phyloP scores from a whole-genome alignment of 2,329 filamentous ascomycete genomes.

The Chrysoporthe deuterocubensis region DNA sequence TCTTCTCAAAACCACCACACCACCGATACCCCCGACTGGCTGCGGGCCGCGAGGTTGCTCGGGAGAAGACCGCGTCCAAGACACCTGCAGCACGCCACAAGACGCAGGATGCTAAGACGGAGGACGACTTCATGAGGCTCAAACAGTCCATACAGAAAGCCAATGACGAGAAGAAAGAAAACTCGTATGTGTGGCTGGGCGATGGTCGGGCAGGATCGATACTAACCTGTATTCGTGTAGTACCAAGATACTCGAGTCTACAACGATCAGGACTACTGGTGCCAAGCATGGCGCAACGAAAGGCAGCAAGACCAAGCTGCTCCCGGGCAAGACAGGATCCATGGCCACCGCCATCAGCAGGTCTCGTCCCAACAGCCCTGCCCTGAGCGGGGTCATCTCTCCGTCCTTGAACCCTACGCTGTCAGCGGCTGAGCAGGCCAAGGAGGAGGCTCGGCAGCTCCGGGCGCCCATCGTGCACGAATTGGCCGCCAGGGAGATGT shows the following conservation, averaged over 20 bases:
- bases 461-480: constrained; percentile 61
- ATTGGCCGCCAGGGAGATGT: constrained; percentile 58
- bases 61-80: constrained; percentile 30
- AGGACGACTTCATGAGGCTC: constrained; percentile 53
- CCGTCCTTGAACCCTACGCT: constrained; percentile 55
- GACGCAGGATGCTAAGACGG: constrained; percentile 38
- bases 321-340: constrained; percentile 32
- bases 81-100: constrained; percentile 34
- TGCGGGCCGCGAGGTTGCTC: constrained; percentile 30
- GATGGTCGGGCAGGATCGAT: constrained; percentile 27
- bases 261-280: constrained; percentile 30
- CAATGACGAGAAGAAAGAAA: constrained; percentile 50
- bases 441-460: constrained; percentile 51
- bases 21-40: constrained; percentile 25
- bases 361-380: constrained; percentile 60
- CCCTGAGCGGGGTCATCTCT: constrained; percentile 57
- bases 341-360: constrained; percentile 39
- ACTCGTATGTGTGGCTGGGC: constrained; percentile 43
- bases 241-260: constrained; percentile 43
- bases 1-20: constrained; percentile 49
- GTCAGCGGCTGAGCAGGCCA: constrained; percentile 56
- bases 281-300: constrained; percentile 31
- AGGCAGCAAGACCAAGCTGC: constrained; percentile 36
- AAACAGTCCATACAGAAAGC: constrained; percentile 49
- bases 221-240: constrained; percentile 41